phyloP scores from a whole-genome alignment of 345 rosid species.

The Aquilaria sinensis region DNA sequence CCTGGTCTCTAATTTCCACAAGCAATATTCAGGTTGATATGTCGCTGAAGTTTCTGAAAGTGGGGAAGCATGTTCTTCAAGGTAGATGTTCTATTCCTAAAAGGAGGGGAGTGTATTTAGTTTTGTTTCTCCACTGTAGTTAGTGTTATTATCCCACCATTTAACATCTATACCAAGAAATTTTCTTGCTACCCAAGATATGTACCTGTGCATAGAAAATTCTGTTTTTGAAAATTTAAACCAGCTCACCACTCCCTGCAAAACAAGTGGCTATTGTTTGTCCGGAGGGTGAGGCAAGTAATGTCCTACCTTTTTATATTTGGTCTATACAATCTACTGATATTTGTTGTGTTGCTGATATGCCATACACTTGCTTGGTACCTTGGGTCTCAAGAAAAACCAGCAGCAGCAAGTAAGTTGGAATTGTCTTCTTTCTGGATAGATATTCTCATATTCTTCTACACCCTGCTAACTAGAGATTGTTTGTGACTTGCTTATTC shows the following conservation, averaged over 20 bases:
- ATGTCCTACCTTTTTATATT: not conserved
- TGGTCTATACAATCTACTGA: slow-evolving; percentile 18
- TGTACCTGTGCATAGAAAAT: too few relatives aligned
- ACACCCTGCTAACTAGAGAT: too few relatives aligned
- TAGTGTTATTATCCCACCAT: not conserved
- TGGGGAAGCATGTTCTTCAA: slow-evolving; percentile 91
- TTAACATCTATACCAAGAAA: too few relatives aligned
- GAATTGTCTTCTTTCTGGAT: slow-evolving; percentile 7
- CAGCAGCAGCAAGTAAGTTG: slow-evolving; percentile 90
- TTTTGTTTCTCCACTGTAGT: slow-evolving; percentile 5
- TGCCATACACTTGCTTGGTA: slow-evolving; percentile 29
- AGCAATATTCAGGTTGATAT: slow-evolving; percentile 59
- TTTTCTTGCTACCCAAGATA: too few relatives aligned
- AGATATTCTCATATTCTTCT: slow-evolving; percentile 1
- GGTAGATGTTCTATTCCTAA: slow-evolving; percentile 32
- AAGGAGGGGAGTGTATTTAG: slow-evolving; percentile 3
- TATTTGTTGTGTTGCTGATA: slow-evolving; percentile 17
- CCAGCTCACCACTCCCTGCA: too few relatives aligned
- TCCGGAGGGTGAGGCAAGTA: too few relatives aligned
- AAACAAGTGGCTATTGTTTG: too few relatives aligned
- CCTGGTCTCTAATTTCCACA: too few relatives aligned
- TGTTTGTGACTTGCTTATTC: too few relatives aligned
- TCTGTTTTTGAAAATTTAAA: too few relatives aligned
- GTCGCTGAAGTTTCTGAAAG: slow-evolving; percentile 74
- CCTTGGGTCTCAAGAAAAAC: slow-evolving; percentile 76